A percentile compares a stretch with the other conserved stretches of the same genome.
Evolutionary conservation across 192 early-diverging fungal genomes (phyloP).

Genomic region (Podila minutissima): DNA sequence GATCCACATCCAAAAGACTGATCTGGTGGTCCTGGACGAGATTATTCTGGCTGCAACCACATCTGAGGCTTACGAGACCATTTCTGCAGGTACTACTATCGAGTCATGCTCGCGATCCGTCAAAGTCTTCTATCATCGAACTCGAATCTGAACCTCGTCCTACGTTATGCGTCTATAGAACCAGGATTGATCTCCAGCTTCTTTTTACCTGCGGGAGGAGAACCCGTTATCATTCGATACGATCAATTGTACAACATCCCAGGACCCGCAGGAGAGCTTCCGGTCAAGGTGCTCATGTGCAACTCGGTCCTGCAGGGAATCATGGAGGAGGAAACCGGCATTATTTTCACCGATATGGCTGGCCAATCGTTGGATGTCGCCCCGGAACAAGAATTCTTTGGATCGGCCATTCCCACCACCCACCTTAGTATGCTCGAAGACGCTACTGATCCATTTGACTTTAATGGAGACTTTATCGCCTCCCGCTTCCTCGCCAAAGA

Average conservation of each 20-base stretch:
- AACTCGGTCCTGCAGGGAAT: slow-evolving; percentile 75
- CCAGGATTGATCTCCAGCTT: slow-evolving; percentile 30
- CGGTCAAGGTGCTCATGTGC: slow-evolving; percentile 63
- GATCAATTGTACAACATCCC: slow-evolving; percentile 44
- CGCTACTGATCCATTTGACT: slow-evolving; percentile 30
- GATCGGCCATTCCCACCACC: slow-evolving; percentile 24
- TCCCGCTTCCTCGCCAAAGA: slow-evolving; percentile 38
- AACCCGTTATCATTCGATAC: slow-evolving; percentile 53
- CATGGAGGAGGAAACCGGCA: slow-evolving; percentile 59
- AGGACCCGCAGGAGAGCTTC: slow-evolving; percentile 29
- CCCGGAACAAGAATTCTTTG: slow-evolving; percentile 21
- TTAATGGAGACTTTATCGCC: slow-evolving; percentile 39
- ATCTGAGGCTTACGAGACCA: slow-evolving; percentile 58
- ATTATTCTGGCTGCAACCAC: slow-evolving; percentile 69
- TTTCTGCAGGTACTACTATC: slow-evolving; percentile 12
- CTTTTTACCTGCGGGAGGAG: slow-evolving; percentile 27
- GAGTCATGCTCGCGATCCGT: too few species aligned
- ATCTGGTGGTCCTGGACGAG: slow-evolving; percentile 68
- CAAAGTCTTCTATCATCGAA: background rate
- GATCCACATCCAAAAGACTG: slow-evolving; percentile 46
- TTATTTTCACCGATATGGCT: slow-evolving; percentile 65
- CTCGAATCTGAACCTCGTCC: background rate
- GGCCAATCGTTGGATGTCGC: slow-evolving; percentile 25
- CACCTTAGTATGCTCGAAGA: slow-evolving; percentile 35
- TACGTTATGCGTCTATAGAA: slow-evolving; percentile 18